These are phyloP conservation scores for Globisporangium polare DNA, from an alignment of 352 stramenopile species.

Conservation along the genomic window DNA sequence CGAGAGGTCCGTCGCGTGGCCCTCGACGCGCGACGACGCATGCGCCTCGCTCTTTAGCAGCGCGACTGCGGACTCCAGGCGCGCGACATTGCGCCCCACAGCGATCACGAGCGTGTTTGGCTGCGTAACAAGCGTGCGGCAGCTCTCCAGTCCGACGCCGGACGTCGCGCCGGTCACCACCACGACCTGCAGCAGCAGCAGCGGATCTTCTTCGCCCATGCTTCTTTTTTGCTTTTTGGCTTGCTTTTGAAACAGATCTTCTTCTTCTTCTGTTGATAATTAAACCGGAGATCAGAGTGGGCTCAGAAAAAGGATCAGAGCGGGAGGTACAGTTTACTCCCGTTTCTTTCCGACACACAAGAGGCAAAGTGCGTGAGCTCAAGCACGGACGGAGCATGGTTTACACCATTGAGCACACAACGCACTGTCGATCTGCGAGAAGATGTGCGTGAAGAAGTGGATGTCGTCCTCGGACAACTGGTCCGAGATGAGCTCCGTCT, in stretches of 20 bases:
- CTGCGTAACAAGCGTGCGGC: slow-evolving; percentile 17
- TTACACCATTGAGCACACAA: not conserved
- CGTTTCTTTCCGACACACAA: not conserved
- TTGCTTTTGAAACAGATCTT: too few relatives aligned
- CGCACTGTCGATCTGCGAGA: slow-evolving; percentile 62
- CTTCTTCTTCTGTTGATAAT: too few relatives aligned
- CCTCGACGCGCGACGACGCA: slow-evolving; percentile 12
- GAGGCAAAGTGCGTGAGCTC: not conserved
- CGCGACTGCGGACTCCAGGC: slow-evolving; percentile 21
- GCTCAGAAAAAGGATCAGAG: not conserved
- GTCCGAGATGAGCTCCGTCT: slow-evolving; percentile 54
- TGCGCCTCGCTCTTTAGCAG: slow-evolving; percentile 14
- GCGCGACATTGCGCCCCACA: slow-evolving; percentile 19
- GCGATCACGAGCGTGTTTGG: slow-evolving; percentile 22
- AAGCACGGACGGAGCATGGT: not conserved
- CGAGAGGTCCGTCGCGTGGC: slow-evolving; percentile 19
- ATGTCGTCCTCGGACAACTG: slow-evolving; percentile 53
- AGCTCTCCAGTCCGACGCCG: slow-evolving; percentile 31
- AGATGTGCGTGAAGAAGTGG: slow-evolving; percentile 67
- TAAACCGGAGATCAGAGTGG: too few relatives aligned
- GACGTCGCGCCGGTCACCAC: slow-evolving; percentile 32
- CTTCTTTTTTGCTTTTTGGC: not conserved
- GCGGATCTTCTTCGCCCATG: not conserved
- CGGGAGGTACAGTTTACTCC: not conserved
- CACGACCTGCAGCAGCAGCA: slow-evolving; percentile 13